These are phyloP conservation scores for Stramenopiles sp. DNA, from an alignment of 352 stramenopile genomes.

Conservation along the genomic window DNA sequence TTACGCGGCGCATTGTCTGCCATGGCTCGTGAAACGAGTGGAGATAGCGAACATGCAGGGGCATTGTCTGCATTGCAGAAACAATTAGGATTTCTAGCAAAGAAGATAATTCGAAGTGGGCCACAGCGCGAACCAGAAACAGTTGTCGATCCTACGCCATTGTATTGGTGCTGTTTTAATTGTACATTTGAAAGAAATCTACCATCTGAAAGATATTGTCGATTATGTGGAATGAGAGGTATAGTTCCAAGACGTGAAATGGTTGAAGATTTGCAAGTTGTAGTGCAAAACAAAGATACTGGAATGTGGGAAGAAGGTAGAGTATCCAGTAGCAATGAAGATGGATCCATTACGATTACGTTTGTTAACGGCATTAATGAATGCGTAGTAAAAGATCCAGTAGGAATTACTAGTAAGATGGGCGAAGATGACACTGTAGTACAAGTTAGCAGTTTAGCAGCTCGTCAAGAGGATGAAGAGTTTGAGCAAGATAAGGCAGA, in stretches of 20 bases:
- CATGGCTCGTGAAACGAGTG: neutral
- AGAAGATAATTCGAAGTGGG: neutral
- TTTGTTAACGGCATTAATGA: too few relatives aligned
- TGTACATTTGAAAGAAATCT: conserved; percentile 1
- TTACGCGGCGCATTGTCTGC: neutral
- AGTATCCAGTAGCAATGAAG: neutral
- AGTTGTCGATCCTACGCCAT: neutral
- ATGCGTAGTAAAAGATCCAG: too few relatives aligned
- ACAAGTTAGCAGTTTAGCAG: too few relatives aligned
- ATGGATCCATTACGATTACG: neutral
- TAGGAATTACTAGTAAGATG: too few relatives aligned
- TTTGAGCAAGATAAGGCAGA: too few relatives aligned
- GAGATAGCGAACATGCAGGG: too few relatives aligned
- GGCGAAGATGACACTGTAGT: too few relatives aligned
- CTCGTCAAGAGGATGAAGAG: too few relatives aligned
- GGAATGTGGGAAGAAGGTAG: neutral
- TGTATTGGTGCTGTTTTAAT: neutral
- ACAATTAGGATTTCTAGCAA: neutral
- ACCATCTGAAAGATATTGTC: neutral
- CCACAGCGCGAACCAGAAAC: neutral
- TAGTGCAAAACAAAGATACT: neutral
- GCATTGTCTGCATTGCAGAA: neutral
- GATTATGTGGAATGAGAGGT: neutral
- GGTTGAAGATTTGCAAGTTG: neutral
- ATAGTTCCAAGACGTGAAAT: neutral